phyloP scores from a whole-genome alignment of 192 early-diverging fungal genomes.

The Pilaira anomala region DNA sequence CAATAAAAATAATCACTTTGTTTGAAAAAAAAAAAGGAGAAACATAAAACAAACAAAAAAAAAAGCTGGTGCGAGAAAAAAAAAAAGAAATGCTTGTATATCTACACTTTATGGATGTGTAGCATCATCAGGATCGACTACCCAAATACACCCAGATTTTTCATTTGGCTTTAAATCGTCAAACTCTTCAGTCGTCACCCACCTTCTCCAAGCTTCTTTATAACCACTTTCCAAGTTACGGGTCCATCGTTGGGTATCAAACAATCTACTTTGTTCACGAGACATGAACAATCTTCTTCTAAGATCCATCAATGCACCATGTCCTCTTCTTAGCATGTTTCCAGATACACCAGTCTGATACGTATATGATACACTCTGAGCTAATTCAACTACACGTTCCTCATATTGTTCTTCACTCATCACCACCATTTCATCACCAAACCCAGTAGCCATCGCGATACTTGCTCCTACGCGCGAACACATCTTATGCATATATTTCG shows the following conservation, averaged over 20 bases:
- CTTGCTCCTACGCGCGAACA: constrained; percentile 86
- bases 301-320: constrained; percentile 58
- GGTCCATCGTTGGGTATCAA: constrained; percentile 87
- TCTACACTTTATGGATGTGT: background rate
- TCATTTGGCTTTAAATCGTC: constrained; percentile 31
- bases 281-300: constrained; percentile 68
- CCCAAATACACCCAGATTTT: constrained; percentile 40
- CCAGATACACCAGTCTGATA: constrained; percentile 33
- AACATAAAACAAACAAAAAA: no score
- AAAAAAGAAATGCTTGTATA: no score
- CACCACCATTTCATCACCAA: constrained; percentile 66
- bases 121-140: constrained; percentile 39
- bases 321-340: constrained; percentile 39
- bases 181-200: constrained; percentile 61
- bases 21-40: no score
- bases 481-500: constrained; percentile 86
- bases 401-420: constrained; percentile 60
- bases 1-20: no score
- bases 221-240: constrained; percentile 75
- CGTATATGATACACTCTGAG: constrained; percentile 45
- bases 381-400: constrained; percentile 62
- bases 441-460: constrained; percentile 80
- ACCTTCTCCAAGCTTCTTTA: constrained; percentile 69
- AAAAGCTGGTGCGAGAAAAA: no score
- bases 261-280: constrained; percentile 76